Base-by-base conservation (phyloP, 768 basidiomycete genomes). In the Mycena pura region DNA sequence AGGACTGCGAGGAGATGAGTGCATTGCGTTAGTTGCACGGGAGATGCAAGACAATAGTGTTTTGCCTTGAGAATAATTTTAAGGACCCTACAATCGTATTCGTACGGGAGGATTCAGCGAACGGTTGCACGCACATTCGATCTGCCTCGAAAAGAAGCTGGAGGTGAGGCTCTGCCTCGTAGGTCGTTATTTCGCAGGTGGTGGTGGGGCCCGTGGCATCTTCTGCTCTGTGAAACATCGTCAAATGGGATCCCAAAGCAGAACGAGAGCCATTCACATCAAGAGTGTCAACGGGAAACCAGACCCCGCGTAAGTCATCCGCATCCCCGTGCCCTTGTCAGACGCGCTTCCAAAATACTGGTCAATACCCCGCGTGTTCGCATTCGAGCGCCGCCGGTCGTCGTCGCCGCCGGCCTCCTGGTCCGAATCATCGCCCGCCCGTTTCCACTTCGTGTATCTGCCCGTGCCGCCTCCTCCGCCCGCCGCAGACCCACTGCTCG, bases 21-120 rank as follows among this genome's bases (percentile, higher is more conserved):
- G 57, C 57, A 38, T 47, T 34, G 49, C 21, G 21, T 51, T n/a
- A 24, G n/a, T 29, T 43, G 19, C 14, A 32, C 3, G 57, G 38
- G 41, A 50, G 24, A 19, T n/a, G n/a, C n/a, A n/a, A n/a, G 19
- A 44, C 31, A 29, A 44, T 31, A 28, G 48, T 19, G 13, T 61
- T 76, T 44, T 57, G 89, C 91, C 80, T 94, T 95, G 70, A 97
- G 85, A 66, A 96, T 95, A 38, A 95, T 87, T 74, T 90, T 90
- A 27, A 93, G 78, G 5, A 88, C 81, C 55, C 93, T 92, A 60
- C 7, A 44, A 54, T 3, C 17, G 25, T 51, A 39, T 52, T 3
- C 46, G 19, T 40, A 44, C 31, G 13, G 3, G 5, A 24, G 24
- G 17, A 22, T 15, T 53, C n/a, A 31, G n/a, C 46, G 11, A 41